phyloP scores from a whole-genome alignment of 1,284 basidiomycete genomes.

The Cryptococcus hybrid region DNA sequence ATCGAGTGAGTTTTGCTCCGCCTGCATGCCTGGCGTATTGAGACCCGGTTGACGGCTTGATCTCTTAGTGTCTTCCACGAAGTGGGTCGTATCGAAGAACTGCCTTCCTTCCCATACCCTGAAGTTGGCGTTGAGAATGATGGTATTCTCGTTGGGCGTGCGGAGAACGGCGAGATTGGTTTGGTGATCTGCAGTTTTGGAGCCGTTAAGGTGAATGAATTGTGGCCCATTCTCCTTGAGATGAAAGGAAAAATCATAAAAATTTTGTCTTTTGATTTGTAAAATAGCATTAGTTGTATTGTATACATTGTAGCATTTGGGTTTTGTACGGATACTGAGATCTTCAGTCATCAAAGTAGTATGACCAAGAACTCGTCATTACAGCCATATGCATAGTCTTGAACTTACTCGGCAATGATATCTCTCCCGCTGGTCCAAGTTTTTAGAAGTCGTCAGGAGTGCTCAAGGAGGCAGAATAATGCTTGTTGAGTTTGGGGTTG shows the following conservation, averaged over 20 bases:
- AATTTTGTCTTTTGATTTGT: conserved; percentile 42
- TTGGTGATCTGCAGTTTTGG: conserved; percentile 50
- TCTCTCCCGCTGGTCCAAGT: no score
- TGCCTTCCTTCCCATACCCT: conserved; percentile 46
- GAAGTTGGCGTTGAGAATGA: conserved; percentile 50
- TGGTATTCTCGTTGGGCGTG: conserved; percentile 44
- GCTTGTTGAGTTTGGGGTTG: no score
- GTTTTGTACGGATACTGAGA: background rate
- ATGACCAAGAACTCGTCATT: no score
- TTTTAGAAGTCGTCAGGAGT: no score
- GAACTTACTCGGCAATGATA: no score
- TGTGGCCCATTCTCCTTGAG: no score
- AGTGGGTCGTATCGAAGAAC: conserved; percentile 48
- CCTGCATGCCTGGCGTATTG: background rate
- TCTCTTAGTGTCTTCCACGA: conserved; percentile 45
- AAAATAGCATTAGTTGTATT: background rate
- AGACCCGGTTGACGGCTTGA: background rate
- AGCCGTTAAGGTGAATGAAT: conserved; percentile 23
- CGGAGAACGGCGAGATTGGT: conserved; percentile 41
- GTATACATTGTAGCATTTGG: background rate
- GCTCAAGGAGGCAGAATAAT: no score
- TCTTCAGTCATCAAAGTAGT: no score
- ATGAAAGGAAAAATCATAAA: no score
- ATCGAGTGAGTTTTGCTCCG: conserved; percentile 37
- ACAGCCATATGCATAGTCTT: no score